Percentiles rank a stretch among this genome's conserved stretches.
Conservation (phyloP, 2,329 filamentous ascomycete species). For the Hypoxylon sp. region DNA sequence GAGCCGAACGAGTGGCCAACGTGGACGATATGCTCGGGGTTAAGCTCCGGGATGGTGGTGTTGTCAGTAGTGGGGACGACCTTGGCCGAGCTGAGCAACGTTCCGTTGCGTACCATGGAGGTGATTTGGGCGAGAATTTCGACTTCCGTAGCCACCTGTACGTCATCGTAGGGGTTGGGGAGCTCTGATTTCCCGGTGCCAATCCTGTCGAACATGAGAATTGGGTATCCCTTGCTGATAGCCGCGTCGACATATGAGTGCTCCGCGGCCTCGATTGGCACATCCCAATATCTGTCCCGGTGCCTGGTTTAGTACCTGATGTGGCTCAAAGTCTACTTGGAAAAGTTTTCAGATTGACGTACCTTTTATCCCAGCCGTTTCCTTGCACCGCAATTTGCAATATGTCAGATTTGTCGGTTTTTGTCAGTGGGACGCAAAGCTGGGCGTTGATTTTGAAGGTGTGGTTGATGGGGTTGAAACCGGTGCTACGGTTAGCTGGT, state of each 20-base stretch:
- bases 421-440: neutral
- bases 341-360: neutral
- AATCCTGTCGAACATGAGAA: conserved; percentile 58
- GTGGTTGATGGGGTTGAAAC: neutral
- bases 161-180: conserved; percentile 57
- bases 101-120: conserved; percentile 55
- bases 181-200: conserved; percentile 56
- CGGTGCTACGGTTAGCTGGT: neutral
- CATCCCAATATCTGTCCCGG: conserved; percentile 4
- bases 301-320: neutral
- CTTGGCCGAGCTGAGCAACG: conserved; percentile 48
- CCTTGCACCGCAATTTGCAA: neutral
- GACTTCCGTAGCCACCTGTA: conserved; percentile 58
- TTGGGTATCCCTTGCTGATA: conserved; percentile 56
- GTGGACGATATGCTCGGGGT: conserved; percentile 53
- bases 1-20: conserved; percentile 51
- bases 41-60: conserved; percentile 39
- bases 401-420: neutral
- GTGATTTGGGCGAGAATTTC: conserved; percentile 58
- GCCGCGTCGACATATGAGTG: conserved; percentile 57
- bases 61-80: neutral
- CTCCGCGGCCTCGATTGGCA: conserved; percentile 50
- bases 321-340: neutral
- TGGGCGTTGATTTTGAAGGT: neutral
- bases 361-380: neutral